These are phyloP conservation scores for Blepharisma undulans DNA, from an alignment of 169 alveolate species.

Conservation along the genomic window DNA sequence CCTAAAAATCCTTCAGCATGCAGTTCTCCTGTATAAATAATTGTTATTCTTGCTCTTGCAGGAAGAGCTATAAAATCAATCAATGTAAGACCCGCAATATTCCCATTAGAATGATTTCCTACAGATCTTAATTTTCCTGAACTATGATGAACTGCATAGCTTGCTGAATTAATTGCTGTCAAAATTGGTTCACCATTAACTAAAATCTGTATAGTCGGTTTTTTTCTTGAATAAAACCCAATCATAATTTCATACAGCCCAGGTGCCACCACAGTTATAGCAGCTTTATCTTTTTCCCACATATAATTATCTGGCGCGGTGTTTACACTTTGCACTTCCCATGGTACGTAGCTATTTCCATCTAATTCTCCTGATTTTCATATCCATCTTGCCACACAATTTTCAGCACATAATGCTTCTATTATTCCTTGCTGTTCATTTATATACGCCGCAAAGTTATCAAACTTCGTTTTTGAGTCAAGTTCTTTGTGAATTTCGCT, in stretches of 20 bases:
- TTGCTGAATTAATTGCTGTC: conserved; percentile 55
- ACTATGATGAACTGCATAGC: conserved; percentile 41
- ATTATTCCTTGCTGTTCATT: conserved; percentile 64
- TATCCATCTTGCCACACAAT: conserved; percentile 78
- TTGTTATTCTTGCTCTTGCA: conserved; percentile 80
- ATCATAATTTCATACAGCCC: conserved; percentile 76
- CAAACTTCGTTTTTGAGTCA: conserved; percentile 35
- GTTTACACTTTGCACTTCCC: conserved; percentile 79
- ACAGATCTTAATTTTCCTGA: conserved; percentile 26
- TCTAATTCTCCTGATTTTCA: conserved; percentile 77
- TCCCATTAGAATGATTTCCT: conserved; percentile 30
- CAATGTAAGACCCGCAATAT: conserved; percentile 61
- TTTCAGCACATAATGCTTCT: conserved; percentile 78
- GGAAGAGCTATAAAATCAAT: conserved; percentile 80
- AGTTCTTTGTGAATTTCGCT: conserved; percentile 69
- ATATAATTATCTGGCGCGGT: conserved; percentile 80
- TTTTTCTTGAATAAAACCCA: conserved; percentile 65
- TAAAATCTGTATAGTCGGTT: conserved; percentile 63
- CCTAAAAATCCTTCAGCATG: conserved; percentile 85
- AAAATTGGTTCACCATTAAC: conserved; percentile 66
- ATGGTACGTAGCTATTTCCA: conserved; percentile 62
- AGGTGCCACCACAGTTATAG: conserved; percentile 62
- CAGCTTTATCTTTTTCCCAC: conserved; percentile 70
- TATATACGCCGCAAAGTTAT: conserved; percentile 58
- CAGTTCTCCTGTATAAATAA: conserved; percentile 80